These are phyloP conservation scores for Verticillium nubilum DNA, from an alignment of 2,329 filamentous ascomycete species.

Conservation along the genomic window DNA sequence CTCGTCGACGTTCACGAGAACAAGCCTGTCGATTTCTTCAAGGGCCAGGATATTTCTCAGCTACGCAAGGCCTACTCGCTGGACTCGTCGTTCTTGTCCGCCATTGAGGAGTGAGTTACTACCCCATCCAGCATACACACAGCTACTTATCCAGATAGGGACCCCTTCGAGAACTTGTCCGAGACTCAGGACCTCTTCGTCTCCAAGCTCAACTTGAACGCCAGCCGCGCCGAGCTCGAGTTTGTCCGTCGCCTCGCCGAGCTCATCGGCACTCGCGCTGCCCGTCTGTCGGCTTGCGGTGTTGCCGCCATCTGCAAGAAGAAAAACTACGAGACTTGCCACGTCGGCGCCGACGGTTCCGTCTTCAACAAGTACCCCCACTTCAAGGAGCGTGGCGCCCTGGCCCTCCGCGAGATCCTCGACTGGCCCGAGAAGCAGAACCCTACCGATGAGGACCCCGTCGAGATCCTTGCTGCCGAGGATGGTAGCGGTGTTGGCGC, in stretches of 20 bases:
- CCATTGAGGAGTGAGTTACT: conserved; percentile 74
- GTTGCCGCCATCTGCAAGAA: conserved; percentile 96
- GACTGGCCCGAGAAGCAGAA: conserved; percentile 77
- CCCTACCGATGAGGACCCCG: conserved; percentile 72
- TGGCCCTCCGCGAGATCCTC: conserved; percentile 88
- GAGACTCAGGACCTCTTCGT: conserved; percentile 82
- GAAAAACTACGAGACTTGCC: conserved; percentile 81
- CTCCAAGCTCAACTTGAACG: conserved; percentile 65
- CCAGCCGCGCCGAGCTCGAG: conserved; percentile 76
- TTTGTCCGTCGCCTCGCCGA: conserved; percentile 85
- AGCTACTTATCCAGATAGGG: conserved; percentile 41
- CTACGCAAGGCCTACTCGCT: conserved; percentile 84
- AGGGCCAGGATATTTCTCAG: conserved; percentile 71
- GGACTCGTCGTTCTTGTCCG: conserved; percentile 88
- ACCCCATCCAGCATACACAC: background rate
- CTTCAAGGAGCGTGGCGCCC: conserved; percentile 89
- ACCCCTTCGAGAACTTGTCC: conserved; percentile 90
- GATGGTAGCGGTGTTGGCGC: conserved; percentile 97
- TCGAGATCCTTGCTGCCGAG: conserved; percentile 85
- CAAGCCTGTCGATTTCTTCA: conserved; percentile 70
- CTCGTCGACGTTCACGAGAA: conserved; percentile 81
- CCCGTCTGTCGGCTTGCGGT: conserved; percentile 88
- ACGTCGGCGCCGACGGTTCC: conserved; percentile 93
- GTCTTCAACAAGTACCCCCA: conserved; percentile 99
- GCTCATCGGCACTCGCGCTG: conserved; percentile 89